Conservation (phyloP, 2,329 filamentous ascomycete species). For the Curvularia hawaiiensis region DNA sequence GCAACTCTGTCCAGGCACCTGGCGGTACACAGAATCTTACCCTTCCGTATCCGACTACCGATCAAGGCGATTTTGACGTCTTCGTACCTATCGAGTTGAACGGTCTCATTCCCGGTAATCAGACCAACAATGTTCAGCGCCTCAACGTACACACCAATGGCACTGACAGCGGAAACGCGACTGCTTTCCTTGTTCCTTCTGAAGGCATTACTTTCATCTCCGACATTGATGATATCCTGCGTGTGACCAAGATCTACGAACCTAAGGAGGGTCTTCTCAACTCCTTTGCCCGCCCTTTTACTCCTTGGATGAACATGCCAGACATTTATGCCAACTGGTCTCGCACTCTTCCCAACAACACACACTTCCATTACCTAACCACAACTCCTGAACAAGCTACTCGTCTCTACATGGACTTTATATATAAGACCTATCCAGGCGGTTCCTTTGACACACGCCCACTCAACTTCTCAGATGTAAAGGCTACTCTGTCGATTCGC, state of each 20-base stretch:
- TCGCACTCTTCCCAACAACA: slow-evolving; percentile 62
- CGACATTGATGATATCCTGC: slow-evolving; percentile 80
- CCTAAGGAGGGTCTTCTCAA: slow-evolving; percentile 77
- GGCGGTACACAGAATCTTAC: slow-evolving; percentile 68
- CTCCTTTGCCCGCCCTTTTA: slow-evolving; percentile 74
- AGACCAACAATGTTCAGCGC: slow-evolving; percentile 67
- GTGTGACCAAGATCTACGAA: slow-evolving; percentile 80
- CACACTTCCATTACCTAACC: slow-evolving; percentile 82
- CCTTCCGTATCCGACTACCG: slow-evolving; percentile 69
- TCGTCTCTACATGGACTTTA: slow-evolving; percentile 78
- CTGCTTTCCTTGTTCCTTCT: slow-evolving; percentile 75
- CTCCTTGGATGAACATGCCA: slow-evolving; percentile 79
- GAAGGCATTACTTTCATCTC: slow-evolving; percentile 73
- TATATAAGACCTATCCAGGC: slow-evolving; percentile 77
- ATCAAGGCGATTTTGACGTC: slow-evolving; percentile 73
- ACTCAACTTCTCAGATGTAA: slow-evolving; percentile 77
- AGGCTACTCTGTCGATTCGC: slow-evolving; percentile 73
- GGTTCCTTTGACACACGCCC: slow-evolving; percentile 77
- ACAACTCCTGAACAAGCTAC: slow-evolving; percentile 81
- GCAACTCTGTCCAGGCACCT: slow-evolving; percentile 57
- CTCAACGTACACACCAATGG: slow-evolving; percentile 71
- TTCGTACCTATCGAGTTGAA: slow-evolving; percentile 68
- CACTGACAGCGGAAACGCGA: slow-evolving; percentile 71
- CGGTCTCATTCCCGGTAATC: slow-evolving; percentile 65
- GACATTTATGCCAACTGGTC: slow-evolving; percentile 79